A percentile compares a stretch with the other conserved stretches of the same genome.
Evolutionary conservation across 371 early-diverging fungal genomes (phyloP).

Genomic region (Mucor sp.): DNA sequence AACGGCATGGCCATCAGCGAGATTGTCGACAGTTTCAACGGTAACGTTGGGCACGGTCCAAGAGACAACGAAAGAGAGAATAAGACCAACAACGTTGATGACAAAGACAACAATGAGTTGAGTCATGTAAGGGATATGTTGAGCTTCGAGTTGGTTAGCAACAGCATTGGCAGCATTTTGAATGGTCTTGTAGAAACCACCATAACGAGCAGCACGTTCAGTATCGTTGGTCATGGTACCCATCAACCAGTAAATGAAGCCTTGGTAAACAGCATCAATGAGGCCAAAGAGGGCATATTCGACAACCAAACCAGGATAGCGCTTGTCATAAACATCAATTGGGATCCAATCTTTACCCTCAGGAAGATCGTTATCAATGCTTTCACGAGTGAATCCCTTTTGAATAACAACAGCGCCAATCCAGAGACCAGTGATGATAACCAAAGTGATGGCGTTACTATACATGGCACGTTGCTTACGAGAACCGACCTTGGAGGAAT

Average conservation of each 20-base stretch:
- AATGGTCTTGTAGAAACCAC: conserved; percentile 85
- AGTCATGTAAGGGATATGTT: conserved; percentile 34
- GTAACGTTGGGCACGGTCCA: conserved; percentile 20
- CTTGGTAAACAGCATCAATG: conserved; percentile 71
- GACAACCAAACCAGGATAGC: conserved; percentile 50
- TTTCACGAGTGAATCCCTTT: conserved; percentile 37
- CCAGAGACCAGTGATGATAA: conserved; percentile 57
- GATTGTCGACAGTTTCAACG: conserved; percentile 24
- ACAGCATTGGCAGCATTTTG: conserved; percentile 55
- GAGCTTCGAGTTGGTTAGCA: conserved; percentile 35
- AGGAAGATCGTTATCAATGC: conserved; percentile 8
- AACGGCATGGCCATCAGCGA: conserved; percentile 15
- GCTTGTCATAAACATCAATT: conserved; percentile 32
- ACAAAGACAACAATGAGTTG: conserved; percentile 22
- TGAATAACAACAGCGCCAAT: conserved; percentile 59
- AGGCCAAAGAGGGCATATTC: conserved; percentile 66
- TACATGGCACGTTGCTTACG: conserved; percentile 56
- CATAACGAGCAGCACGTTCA: conserved; percentile 66
- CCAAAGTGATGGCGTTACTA: conserved; percentile 48
- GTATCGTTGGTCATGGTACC: conserved; percentile 75
- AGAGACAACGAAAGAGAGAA: conserved; percentile 25
- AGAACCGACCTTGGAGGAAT: conserved; percentile 35
- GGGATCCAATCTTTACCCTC: not conserved
- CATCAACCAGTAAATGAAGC: conserved; percentile 74
- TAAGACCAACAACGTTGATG: conserved; percentile 23